phyloP scores from a whole-genome alignment of 495 filamentous ascomycete genomes.

The Achaetomiella virescens region DNA sequence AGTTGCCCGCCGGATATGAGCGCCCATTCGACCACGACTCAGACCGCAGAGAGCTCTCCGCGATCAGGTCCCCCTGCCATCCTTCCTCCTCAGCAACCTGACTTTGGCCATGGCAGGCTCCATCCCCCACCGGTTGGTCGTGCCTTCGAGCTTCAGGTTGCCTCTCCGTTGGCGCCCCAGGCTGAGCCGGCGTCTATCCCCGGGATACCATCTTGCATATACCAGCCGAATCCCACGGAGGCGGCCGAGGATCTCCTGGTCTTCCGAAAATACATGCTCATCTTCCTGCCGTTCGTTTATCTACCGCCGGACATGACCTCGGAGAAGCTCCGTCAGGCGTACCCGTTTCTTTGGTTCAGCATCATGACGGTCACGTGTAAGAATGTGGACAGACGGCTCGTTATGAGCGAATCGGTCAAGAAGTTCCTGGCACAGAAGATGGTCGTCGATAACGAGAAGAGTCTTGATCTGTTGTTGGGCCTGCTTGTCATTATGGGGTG shows the following conservation, averaged over 20 bases:
- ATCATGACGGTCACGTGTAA: constrained; percentile 42
- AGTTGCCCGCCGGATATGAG: constrained; percentile 7
- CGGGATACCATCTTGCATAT: constrained; percentile 11
- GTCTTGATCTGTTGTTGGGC: constrained; percentile 51
- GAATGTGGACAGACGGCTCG: constrained; percentile 12
- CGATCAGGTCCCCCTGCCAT: not conserved
- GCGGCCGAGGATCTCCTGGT: constrained; percentile 27
- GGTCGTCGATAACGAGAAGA: constrained; percentile 44
- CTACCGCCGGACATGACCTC: constrained; percentile 42
- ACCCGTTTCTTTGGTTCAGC: constrained; percentile 50
- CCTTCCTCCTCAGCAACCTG: not conserved
- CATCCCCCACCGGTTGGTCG: not conserved
- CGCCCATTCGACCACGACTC: constrained; percentile 10
- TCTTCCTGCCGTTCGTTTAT: constrained; percentile 31
- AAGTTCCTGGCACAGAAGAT: constrained; percentile 41
- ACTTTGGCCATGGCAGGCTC: not conserved
- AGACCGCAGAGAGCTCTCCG: constrained; percentile 11
- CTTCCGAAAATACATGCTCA: constrained; percentile 30
- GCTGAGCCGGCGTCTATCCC: not conserved
- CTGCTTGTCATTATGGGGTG: constrained; percentile 44
- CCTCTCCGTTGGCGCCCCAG: not conserved
- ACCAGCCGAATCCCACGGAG: constrained; percentile 22
- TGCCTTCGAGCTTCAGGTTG: constrained; percentile 5
- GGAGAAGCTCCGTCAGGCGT: constrained; percentile 37
- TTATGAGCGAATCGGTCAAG: constrained; percentile 33